Evolutionary conservation across 2,329 filamentous ascomycete species (phyloP).

Genomic region (Aspergillus sp.): DNA sequence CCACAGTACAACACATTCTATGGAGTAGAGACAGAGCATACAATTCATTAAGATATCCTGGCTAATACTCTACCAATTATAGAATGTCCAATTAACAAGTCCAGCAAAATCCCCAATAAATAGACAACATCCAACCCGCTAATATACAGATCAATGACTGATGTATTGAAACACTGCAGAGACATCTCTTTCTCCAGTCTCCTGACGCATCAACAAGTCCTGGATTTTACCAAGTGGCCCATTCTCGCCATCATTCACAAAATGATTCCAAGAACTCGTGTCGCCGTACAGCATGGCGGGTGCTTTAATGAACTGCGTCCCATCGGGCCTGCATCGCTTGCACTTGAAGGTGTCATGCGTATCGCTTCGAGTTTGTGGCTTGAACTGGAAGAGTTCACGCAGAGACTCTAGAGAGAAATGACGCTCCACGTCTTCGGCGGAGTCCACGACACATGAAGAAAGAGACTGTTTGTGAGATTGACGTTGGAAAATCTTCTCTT

Average conservation of each 20-base stretch:
- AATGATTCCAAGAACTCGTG: constrained; percentile 99
- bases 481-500: constrained; percentile 98
- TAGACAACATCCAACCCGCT: too few species aligned
- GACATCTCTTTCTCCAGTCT: constrained; percentile 73
- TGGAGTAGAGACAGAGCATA: background rate
- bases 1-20: background rate
- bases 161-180: constrained; percentile 99
- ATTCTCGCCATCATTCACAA: constrained; percentile 70
- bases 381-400: constrained; percentile 91
- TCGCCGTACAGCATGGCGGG: constrained; percentile 96
- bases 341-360: constrained; percentile 99
- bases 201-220: constrained; percentile 85
- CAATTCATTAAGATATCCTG: background rate
- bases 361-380: constrained; percentile 78
- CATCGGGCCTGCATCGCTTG: constrained; percentile 86
- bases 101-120: constrained; percentile 1
- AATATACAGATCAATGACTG: constrained; percentile 61
- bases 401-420: constrained; percentile 92
- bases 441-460: constrained; percentile 94
- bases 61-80: background rate
- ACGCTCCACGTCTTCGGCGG: constrained; percentile 92
- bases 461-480: constrained; percentile 97
- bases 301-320: constrained; percentile 83
- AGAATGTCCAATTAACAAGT: too few species aligned
- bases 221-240: constrained; percentile 77